phyloP scores from a whole-genome alignment of 371 early-diverging fungal genomes.

The Mucor racemosus region DNA sequence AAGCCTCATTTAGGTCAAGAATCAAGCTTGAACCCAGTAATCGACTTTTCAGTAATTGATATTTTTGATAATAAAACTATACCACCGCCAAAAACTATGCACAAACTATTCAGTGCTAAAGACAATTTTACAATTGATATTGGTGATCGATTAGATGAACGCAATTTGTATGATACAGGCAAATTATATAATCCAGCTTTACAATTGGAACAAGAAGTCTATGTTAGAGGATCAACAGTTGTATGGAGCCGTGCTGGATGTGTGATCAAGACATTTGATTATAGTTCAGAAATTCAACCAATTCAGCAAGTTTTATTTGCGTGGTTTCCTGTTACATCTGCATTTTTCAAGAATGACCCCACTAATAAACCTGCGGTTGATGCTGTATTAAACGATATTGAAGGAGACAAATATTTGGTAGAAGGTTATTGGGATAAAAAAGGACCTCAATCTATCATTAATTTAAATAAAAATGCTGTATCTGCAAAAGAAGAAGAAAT shows the following conservation, averaged over 20 bases:
- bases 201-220: conserved; percentile 41
- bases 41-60: conserved; percentile 17
- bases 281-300: conserved; percentile 37
- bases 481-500: conserved; percentile 9
- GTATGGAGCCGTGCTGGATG: conserved; percentile 53
- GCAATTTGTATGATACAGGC: neutral
- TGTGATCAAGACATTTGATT: conserved; percentile 46
- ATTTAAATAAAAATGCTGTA: neutral
- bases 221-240: conserved; percentile 50
- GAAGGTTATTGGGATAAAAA: conserved; percentile 16
- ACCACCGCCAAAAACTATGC: neutral
- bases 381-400: conserved; percentile 1
- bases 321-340: conserved; percentile 37
- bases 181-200: conserved; percentile 12
- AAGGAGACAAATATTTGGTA: conserved; percentile 5
- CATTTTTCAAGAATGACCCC: conserved; percentile 24
- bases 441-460: conserved; percentile 16
- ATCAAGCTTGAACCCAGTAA: neutral
- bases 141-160: conserved; percentile 7
- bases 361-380: conserved; percentile 1
- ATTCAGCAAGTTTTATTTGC: conserved; percentile 53
- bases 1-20: conserved; percentile 11
- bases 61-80: neutral
- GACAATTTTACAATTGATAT: neutral
- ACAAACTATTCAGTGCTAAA: conserved; percentile 12